Evolutionary conservation across 306 rosid genomes (phyloP), one percentile per base, ranked within the genome.

Genomic region (Datisca glomerata): DNA sequence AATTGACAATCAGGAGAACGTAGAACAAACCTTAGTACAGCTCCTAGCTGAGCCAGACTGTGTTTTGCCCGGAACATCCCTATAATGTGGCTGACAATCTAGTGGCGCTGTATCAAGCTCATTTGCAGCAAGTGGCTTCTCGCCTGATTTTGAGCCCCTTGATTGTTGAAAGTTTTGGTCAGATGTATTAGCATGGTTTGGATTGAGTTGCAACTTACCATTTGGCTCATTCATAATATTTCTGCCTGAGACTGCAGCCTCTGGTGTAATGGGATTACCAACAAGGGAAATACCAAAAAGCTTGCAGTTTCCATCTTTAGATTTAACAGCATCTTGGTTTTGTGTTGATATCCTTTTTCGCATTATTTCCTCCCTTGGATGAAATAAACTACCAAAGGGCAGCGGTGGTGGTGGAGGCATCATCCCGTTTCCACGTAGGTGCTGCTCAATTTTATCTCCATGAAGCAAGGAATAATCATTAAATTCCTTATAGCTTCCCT

Each of bases 251-350:
- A 34, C 38, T 24, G 65, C 37, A 37, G 74, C 59, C 16, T 60
- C 86, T 11, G 62, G 54, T 24, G 69, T 45, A 23, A 42, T 34
- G 2, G 68, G 70, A 53, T 56, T 59, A 24, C 61, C 52, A 27
- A 66, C 40, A 43, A 89, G 96, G 35, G 94, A 75, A 55, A 77
- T 55, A 31, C 98, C 98, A 28, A 89, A 89, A 43, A 89, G 76
- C 73, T 84, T 89, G 70, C 58, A 80, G 49, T 78, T 72, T 22
- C 79, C 68, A 45, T 80, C 95, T 55, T 72, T 80, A 6, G 74
- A 66, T 51, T 72, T 77, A 9, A 56, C 45, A 42, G 59, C 41
- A 35, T 73, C 91, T 3, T 20, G 43, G 24, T 73, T 66, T 23
- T 49, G 79, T 13, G 33, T 52, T 9, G 45, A 12, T 7, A 49